Percentiles rank a stretch among this genome's conserved stretches.
Conservation (phyloP, 1,139 yeast species). For the Kodamaea derodonti region DNA sequence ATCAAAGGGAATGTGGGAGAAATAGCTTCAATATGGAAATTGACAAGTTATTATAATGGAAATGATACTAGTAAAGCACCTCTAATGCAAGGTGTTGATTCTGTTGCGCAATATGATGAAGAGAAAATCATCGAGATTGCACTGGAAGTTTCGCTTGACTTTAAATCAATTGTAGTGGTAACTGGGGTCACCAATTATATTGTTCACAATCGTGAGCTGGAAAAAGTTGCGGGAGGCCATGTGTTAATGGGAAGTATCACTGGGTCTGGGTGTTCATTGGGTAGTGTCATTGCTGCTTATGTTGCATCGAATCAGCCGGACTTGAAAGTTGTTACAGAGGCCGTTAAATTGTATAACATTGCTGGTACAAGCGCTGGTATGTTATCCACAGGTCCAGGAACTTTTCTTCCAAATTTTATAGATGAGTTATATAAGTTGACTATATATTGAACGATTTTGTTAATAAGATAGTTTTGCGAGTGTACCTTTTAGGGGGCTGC, state of each 20-base stretch:
- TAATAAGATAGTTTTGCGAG: no score
- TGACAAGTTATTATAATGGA: constrained; percentile 27
- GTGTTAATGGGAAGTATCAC: constrained; percentile 70
- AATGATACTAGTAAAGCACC: constrained; percentile 29
- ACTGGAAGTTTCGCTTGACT: constrained; percentile 48
- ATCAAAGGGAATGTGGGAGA: constrained; percentile 91
- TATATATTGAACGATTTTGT: no score
- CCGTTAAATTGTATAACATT: constrained; percentile 57
- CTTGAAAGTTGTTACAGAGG: constrained; percentile 49
- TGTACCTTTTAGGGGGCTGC: no score
- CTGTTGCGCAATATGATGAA: constrained; percentile 32
- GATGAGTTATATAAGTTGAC: constrained; percentile 35
- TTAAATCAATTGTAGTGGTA: constrained; percentile 64
- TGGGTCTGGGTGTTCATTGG: constrained; percentile 86
- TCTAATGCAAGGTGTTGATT: constrained; percentile 76
- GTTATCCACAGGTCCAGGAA: constrained; percentile 42
- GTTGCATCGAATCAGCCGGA: constrained; percentile 36
- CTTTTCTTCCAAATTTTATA: constrained; percentile 44
- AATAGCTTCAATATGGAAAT: constrained; percentile 44
- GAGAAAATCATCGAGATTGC: constrained; percentile 40
- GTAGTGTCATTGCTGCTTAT: constrained; percentile 65
- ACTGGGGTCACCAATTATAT: constrained; percentile 45
- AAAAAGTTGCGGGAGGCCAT: constrained; percentile 55
- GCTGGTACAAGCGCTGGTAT: constrained; percentile 60
- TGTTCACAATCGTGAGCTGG: constrained; percentile 15